Conservation (phyloP, 2,329 filamentous ascomycete genomes). For the Clarireedia homoeocarpa region DNA sequence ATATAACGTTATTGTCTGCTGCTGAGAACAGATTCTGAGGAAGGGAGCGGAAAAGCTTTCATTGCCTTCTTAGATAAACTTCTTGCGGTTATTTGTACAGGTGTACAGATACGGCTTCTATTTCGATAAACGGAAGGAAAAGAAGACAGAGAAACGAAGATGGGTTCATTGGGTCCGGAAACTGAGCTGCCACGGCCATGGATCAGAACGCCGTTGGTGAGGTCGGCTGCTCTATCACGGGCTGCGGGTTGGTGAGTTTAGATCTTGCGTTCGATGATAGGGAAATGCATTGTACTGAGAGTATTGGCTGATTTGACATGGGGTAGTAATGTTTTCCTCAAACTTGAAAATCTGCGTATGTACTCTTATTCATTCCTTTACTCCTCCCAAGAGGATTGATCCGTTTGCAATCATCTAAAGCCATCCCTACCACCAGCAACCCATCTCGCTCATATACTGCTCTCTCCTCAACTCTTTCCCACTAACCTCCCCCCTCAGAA, state of each 20-base stretch:
- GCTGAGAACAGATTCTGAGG: no score
- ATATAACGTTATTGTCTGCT: no score
- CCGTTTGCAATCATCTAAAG: conserved; percentile 34
- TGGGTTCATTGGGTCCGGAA: conserved; percentile 1
- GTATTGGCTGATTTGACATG: not conserved
- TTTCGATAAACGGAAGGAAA: no score
- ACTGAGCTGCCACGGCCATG: conserved; percentile 14
- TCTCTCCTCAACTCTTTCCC: not conserved
- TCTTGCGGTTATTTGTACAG: no score
- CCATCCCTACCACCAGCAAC: conserved; percentile 33
- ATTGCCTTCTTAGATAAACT: no score
- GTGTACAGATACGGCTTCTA: no score
- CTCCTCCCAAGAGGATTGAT: no score
- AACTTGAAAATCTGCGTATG: conserved; percentile 53
- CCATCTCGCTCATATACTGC: not conserved
- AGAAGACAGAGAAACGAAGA: not conserved
- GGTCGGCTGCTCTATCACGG: conserved; percentile 20
- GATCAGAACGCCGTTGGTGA: conserved; percentile 22
- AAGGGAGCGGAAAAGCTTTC: no score
- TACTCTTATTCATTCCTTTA: not conserved
- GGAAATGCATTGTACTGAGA: not conserved
- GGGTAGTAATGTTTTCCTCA: conserved; percentile 60
- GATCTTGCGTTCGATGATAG: no score
- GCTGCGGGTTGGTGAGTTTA: conserved; percentile 22
- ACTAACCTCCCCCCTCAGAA: not conserved